phyloP scores from a whole-genome alignment of 495 filamentous ascomycete genomes.

The Delitschia confertaspora region DNA sequence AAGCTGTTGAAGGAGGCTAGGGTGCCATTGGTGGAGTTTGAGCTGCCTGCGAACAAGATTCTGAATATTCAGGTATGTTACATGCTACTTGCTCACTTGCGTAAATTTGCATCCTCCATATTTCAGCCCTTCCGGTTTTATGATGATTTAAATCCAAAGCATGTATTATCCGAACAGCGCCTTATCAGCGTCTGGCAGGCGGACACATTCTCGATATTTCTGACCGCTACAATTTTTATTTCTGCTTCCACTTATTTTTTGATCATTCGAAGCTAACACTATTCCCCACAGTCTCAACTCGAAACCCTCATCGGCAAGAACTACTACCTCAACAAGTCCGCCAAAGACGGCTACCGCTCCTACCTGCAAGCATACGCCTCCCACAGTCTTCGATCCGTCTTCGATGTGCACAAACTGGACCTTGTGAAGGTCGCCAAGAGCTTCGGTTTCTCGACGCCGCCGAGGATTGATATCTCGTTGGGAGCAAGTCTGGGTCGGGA shows the following conservation, averaged over 20 bases:
- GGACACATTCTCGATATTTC: too few species aligned
- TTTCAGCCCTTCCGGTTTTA: too few species aligned
- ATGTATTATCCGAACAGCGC: too few species aligned
- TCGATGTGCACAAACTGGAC: constrained; percentile 89
- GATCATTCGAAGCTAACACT: constrained; percentile 71
- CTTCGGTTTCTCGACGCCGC: constrained; percentile 85
- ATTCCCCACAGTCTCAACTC: constrained; percentile 84
- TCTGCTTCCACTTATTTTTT: too few species aligned
- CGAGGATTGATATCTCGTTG: constrained; percentile 79
- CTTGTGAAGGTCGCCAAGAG: constrained; percentile 87
- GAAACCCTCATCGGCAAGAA: constrained; percentile 90
- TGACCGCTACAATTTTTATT: too few species aligned
- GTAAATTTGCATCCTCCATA: constrained; percentile 94
- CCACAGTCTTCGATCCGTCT: constrained; percentile 80
- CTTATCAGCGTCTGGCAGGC: too few species aligned
- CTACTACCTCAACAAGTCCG: constrained; percentile 89
- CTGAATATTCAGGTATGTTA: constrained; percentile 29
- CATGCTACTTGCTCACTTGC: too few species aligned
- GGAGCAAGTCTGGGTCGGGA: constrained; percentile 80
- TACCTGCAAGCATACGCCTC: constrained; percentile 94
- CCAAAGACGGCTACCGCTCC: constrained; percentile 64
- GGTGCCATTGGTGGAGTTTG: constrained; percentile 91
- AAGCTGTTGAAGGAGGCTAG: constrained; percentile 84
- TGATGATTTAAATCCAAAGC: too few species aligned
- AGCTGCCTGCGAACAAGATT: constrained; percentile 81